These are phyloP conservation scores for Croton setiger DNA, from an alignment of 441 rosid genomes.

Conservation along the genomic window DNA sequence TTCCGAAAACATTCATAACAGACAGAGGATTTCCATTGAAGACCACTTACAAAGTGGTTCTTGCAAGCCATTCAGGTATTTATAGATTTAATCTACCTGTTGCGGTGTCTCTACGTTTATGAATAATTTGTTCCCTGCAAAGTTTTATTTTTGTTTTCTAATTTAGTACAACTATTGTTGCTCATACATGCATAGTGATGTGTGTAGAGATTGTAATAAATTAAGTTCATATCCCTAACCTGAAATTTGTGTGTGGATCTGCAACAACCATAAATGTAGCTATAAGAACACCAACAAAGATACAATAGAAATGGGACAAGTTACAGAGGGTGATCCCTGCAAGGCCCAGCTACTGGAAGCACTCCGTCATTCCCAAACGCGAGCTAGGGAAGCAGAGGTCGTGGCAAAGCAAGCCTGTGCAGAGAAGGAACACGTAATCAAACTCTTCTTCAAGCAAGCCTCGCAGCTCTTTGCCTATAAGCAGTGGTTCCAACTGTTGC, in stretches of 20 bases:
- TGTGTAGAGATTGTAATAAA: neutral
- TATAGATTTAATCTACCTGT: conserved; percentile 5
- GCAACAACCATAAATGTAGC: conserved; percentile 29
- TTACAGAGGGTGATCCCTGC: conserved; percentile 48
- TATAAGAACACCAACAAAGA: conserved; percentile 33
- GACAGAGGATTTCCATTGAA: conserved; percentile 34
- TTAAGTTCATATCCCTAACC: neutral
- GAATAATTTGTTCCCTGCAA: neutral
- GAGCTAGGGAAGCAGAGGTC: conserved; percentile 96
- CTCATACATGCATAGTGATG: no score
- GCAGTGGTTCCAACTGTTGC: conserved; percentile 85
- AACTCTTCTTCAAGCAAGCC: conserved; percentile 87
- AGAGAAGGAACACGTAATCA: conserved; percentile 77
- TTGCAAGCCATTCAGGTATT: conserved; percentile 47
- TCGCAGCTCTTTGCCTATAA: conserved; percentile 90
- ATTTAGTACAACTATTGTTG: no score
- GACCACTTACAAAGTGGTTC: conserved; percentile 29
- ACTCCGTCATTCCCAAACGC: conserved; percentile 86
- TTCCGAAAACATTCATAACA: conserved; percentile 23
- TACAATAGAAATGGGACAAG: conserved; percentile 26
- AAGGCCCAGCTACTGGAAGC: conserved; percentile 88
- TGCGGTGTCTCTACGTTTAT: neutral
- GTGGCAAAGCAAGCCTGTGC: conserved; percentile 75
- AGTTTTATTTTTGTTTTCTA: no score
- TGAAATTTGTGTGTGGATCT: conserved; percentile 10